A percentile compares a stretch with the other conserved stretches of the same genome.
phyloP scores from a whole-genome alignment of 495 filamentous ascomycete genomes.

The Penicillium crystallinum region DNA sequence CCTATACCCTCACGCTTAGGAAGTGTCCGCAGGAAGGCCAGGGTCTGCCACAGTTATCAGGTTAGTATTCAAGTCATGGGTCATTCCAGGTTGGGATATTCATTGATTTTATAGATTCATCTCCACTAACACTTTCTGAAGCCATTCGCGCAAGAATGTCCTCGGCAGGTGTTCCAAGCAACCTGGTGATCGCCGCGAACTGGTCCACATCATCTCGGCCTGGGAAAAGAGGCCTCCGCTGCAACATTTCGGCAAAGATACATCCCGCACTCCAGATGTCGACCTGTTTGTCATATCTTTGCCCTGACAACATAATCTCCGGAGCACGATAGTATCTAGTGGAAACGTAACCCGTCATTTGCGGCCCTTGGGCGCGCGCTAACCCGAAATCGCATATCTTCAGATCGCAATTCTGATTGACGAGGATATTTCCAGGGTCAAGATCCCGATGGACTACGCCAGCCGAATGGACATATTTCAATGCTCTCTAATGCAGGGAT shows the following conservation, averaged over 20 bases:
- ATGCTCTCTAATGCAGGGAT: conserved; percentile 56
- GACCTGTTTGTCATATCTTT: conserved; percentile 91
- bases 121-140: conserved; percentile 5
- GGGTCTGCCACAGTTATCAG: neutral
- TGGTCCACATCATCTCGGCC: conserved; percentile 93
- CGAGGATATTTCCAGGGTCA: conserved; percentile 86
- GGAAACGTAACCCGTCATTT: conserved; percentile 83
- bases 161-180: conserved; percentile 81
- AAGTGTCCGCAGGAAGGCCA: neutral
- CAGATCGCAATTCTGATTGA: conserved; percentile 92
- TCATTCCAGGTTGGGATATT: neutral
- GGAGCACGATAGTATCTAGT: conserved; percentile 88
- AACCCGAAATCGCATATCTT: conserved; percentile 95
- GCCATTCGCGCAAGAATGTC: conserved; percentile 9
- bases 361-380: conserved; percentile 84
- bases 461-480: conserved; percentile 92
- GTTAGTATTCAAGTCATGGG: neutral
- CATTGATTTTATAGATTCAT: neutral
- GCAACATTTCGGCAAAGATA: conserved; percentile 94
- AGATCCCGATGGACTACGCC: conserved; percentile 87
- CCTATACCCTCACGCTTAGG: neutral
- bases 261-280: conserved; percentile 96
- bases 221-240: conserved; percentile 88
- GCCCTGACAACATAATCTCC: conserved; percentile 97
- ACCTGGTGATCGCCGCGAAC: conserved; percentile 89